Evolutionary conservation across 768 basidiomycete species (phyloP).

Genomic region (Tylopilus vinaceipallidus): DNA sequence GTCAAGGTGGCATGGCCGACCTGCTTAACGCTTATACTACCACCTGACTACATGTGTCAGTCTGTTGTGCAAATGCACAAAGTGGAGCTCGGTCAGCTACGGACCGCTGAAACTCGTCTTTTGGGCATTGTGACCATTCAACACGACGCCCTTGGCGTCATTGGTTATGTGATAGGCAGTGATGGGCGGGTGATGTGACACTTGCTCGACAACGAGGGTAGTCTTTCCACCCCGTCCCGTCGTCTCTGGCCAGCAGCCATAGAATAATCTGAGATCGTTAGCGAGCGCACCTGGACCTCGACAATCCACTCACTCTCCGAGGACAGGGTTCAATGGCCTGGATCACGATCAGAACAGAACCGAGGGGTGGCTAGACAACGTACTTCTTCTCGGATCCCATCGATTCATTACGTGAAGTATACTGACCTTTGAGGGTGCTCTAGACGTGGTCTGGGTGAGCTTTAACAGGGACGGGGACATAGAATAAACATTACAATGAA

Average conservation of each 20-base stretch:
- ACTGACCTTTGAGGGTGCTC: constrained; percentile 94
- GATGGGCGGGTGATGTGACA: constrained; percentile 92
- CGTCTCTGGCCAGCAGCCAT: constrained; percentile 80
- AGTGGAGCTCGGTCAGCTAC: constrained; percentile 13
- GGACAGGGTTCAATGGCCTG: constrained; percentile 93
- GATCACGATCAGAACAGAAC: constrained; percentile 10
- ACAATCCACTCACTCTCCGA: constrained; percentile 72
- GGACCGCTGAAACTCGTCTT: constrained; percentile 89
- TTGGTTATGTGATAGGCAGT: constrained; percentile 90
- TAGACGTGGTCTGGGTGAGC: constrained; percentile 25
- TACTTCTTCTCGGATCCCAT: constrained; percentile 98
- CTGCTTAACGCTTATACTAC: constrained; percentile 86
- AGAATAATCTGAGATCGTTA: constrained; percentile 62
- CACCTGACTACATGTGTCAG: constrained; percentile 38
- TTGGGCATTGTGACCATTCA: constrained; percentile 90
- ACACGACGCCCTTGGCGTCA: constrained; percentile 64
- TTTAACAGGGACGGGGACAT: not conserved
- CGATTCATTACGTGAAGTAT: constrained; percentile 90
- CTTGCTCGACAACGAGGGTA: constrained; percentile 86
- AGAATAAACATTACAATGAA: constrained; percentile 64
- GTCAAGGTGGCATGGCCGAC: constrained; percentile 90
- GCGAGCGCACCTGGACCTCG: not conserved
- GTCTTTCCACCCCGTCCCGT: constrained; percentile 73
- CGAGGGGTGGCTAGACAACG: constrained; percentile 21
- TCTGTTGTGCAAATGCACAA: not conserved